phyloP scores from a whole-genome alignment of 176 grass and related monocot species.

The Carex myosuroides region DNA sequence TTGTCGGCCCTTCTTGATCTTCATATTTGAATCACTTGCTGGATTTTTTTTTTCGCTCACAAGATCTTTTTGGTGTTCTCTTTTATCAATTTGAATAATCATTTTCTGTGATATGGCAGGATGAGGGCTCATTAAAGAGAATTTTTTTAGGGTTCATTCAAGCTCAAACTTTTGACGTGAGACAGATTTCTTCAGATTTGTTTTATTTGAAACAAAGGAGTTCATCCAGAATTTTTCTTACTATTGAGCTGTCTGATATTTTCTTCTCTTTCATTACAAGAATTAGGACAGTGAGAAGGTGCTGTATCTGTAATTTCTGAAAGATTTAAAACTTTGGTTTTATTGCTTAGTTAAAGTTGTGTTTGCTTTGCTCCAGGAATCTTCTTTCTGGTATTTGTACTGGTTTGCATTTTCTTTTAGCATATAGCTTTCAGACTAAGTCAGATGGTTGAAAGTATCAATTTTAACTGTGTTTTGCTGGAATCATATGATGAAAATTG shows the following conservation, averaged over 20 bases:
- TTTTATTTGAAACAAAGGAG: conserved; percentile 7
- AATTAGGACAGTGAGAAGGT: conserved; percentile 2
- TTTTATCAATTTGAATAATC: neutral
- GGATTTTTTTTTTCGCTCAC: neutral
- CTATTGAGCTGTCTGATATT: neutral
- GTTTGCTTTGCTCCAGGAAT: conserved; percentile 3
- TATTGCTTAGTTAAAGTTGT: conserved; percentile 15
- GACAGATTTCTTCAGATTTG: neutral
- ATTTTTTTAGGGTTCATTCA: conserved; percentile 12
- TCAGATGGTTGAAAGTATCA: neutral
- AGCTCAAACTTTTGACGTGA: conserved; percentile 1
- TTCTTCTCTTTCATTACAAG: conserved; percentile 7
- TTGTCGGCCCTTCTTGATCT: neutral
- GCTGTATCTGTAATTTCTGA: conserved; percentile 17
- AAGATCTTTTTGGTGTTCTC: neutral
- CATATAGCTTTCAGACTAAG: neutral
- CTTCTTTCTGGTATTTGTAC: neutral
- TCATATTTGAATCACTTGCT: neutral
- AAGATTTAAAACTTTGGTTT: conserved; percentile 11
- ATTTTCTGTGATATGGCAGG: neutral
- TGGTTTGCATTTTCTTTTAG: neutral
- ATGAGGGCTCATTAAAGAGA: neutral
- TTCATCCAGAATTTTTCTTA: conserved; percentile 14
- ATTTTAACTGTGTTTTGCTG: neutral
- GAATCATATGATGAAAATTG: neutral